phyloP scores from a whole-genome alignment of 106 monocot genomes.

The Ottelia alismoides region DNA sequence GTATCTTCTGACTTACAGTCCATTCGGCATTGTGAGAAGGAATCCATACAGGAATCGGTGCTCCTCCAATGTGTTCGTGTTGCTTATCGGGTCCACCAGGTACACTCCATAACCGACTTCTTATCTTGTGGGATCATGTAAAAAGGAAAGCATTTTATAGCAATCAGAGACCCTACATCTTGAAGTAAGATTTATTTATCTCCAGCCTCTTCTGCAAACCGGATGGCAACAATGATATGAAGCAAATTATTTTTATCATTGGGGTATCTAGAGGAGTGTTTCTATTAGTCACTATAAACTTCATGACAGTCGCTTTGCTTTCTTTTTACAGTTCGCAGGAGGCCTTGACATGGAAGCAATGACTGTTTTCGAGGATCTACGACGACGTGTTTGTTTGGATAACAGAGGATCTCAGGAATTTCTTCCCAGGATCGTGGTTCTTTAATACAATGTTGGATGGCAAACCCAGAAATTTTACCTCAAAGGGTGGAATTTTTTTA shows the following conservation, averaged over 20 bases:
- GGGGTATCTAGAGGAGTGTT: neutral
- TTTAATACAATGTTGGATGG: too few relatives aligned
- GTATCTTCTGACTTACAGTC: constrained; percentile 45
- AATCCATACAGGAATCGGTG: constrained; percentile 37
- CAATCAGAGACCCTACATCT: neutral
- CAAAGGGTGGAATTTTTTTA: too few relatives aligned
- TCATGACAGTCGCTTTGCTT: neutral
- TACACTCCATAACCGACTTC: too few relatives aligned
- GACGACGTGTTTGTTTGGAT: too few relatives aligned
- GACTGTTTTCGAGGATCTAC: constrained; percentile 47
- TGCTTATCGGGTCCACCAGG: constrained; percentile 79
- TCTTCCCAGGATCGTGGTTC: too few relatives aligned
- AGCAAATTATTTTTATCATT: too few relatives aligned
- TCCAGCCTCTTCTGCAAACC: neutral
- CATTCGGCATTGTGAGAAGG: constrained; percentile 30
- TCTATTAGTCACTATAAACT: neutral
- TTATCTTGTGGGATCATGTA: too few relatives aligned
- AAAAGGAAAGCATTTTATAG: too few relatives aligned
- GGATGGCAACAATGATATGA: too few relatives aligned
- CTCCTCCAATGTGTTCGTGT: constrained; percentile 64
- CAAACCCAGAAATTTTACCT: too few relatives aligned
- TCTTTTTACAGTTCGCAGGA: constrained; percentile 48
- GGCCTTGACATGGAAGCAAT: constrained; percentile 64
- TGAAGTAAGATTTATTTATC: neutral
- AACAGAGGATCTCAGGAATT: too few relatives aligned